Base-by-base conservation (phyloP, 805 yeast species). In the Candida glaebosa region DNA sequence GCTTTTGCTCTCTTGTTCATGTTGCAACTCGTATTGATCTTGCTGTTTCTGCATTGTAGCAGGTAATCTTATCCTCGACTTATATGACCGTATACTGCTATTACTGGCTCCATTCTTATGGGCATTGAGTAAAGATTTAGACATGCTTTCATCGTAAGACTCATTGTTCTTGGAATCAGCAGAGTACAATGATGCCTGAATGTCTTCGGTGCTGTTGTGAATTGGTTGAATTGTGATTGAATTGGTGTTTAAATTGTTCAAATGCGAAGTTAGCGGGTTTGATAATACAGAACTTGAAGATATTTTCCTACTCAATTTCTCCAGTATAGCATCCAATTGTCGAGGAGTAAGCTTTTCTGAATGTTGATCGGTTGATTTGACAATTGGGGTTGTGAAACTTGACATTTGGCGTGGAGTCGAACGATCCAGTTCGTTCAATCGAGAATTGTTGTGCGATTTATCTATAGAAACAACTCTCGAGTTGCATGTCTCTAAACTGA, bases 31-130 rank as follows among this genome's bases (percentile, higher is more conserved):
- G 38, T 35, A 25, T 14, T 20, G 20, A 18, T 35, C 34, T 42
- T 52, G 6, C 48, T 53, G 31, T 24, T 35, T 24, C 38, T 60
- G 63, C 26, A 60, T 42, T 3, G 63, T 48, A 5, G 59, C 53
- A 5, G 69, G 69, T 24, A 64, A 46, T 44, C 59, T 63, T 33
- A 63, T 60, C 33, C 69, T 47, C 7, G 67, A 55, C 38, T 61
- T 60, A 46, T 60, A 62, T 5, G 61, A 52, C 10, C 38, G 54
- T 39, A 56, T 56, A 31, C 65, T 61, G 26, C 59, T 45, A 12
- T 43, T 45, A 28, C 31, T 28, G 9, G 31, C 14, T 5, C 31
- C 31, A 28, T 28, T 28, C 6, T 28, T 28, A 14, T 28, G 31
- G 14, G 31, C 31, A 28, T 28, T 28, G 16, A 28, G n/a, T 28